Percentiles rank a stretch among this genome's conserved stretches.
Conservation (phyloP, 2,329 filamentous ascomycete species). For the Cladosporium sp. region DNA sequence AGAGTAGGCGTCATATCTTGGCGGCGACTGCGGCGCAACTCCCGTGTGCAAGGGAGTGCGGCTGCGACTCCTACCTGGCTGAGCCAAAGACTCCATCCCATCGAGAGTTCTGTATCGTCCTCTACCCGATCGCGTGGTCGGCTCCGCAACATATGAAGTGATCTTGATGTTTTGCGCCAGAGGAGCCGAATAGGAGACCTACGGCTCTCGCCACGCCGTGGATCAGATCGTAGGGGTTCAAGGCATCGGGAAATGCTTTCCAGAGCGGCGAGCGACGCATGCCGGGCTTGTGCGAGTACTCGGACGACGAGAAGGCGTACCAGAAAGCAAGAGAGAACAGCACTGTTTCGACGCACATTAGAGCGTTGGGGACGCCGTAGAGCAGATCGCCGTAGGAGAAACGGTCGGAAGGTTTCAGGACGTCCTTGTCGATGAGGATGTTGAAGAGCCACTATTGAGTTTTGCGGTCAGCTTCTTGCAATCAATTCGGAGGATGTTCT, state of each 20-base stretch:
- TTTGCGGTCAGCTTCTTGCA: background rate
- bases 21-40: background rate
- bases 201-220: slow-evolving; percentile 21
- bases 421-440: slow-evolving; percentile 27
- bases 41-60: background rate
- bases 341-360: slow-evolving; percentile 31
- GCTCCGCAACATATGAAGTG: background rate
- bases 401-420: slow-evolving; percentile 23
- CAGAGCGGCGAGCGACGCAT: slow-evolving; percentile 21
- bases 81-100: background rate
- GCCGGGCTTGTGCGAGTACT: slow-evolving; percentile 24
- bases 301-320: slow-evolving; percentile 30
- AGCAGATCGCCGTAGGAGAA: slow-evolving; percentile 31
- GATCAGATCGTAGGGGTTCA: slow-evolving; percentile 23
- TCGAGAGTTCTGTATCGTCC: slow-evolving; percentile 5
- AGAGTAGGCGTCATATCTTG: background rate
- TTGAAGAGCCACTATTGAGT: slow-evolving; percentile 28
- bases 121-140: background rate
- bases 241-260: slow-evolving; percentile 21
- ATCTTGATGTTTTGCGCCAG: background rate
- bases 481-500: no score
- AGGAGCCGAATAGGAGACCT: background rate
- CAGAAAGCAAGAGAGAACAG: slow-evolving; percentile 31
- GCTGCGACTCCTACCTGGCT: slow-evolving; percentile 9
- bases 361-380: slow-evolving; percentile 28